Conservation (phyloP, 768 basidiomycete species). For the Zangia roseola region DNA sequence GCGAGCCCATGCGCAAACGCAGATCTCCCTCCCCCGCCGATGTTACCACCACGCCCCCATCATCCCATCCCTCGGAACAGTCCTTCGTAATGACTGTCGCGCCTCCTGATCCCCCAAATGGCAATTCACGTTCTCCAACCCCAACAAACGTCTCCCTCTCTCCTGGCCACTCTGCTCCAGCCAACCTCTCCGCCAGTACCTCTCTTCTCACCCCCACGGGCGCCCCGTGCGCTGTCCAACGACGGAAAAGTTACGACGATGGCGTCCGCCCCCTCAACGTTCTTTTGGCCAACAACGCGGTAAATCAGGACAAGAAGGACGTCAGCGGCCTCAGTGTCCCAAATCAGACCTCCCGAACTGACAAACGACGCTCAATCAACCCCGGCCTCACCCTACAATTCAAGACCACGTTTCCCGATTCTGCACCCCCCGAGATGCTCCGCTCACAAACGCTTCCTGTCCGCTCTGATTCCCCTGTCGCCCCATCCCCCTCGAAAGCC, state of each 20-base stretch:
- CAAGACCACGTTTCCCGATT: slow-evolving; percentile 9
- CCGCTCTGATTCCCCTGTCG: slow-evolving; percentile 25
- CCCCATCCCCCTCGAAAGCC: slow-evolving; percentile 16
- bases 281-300: slow-evolving; percentile 24
- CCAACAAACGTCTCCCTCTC: neutral
- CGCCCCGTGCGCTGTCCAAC: slow-evolving; percentile 10
- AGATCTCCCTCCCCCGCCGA: slow-evolving; percentile 17
- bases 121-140: neutral
- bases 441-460: slow-evolving; percentile 31
- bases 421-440: slow-evolving; percentile 25
- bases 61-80: slow-evolving; percentile 23
- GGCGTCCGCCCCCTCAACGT: slow-evolving; percentile 41
- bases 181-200: slow-evolving; percentile 1
- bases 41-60: slow-evolving; percentile 1
- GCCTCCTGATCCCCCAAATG: slow-evolving; percentile 34
- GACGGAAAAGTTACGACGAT: slow-evolving; percentile 46
- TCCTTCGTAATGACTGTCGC: slow-evolving; percentile 45
- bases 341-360: slow-evolving; percentile 35
- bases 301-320: slow-evolving; percentile 14
- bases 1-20: slow-evolving; percentile 8
- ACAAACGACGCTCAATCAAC: slow-evolving; percentile 55
- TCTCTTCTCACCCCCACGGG: slow-evolving; percentile 25
- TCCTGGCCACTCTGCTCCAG: slow-evolving; percentile 18
- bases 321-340: slow-evolving; percentile 26
- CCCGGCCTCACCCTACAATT: slow-evolving; percentile 43